Conservation (phyloP, 495 filamentous ascomycete species). For the Penicillium egyptiacum region DNA sequence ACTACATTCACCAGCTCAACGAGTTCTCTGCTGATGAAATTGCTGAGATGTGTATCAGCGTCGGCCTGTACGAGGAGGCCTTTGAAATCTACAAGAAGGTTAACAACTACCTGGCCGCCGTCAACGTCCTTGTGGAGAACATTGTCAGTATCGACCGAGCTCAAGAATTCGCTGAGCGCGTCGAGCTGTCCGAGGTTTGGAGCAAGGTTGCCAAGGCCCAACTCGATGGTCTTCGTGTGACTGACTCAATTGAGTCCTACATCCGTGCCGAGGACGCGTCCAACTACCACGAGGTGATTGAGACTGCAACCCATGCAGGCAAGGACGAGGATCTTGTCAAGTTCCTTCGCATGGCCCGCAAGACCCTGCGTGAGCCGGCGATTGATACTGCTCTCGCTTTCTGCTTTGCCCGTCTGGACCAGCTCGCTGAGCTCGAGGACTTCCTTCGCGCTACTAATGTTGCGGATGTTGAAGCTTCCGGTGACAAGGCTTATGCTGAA, state of each 20-base stretch:
- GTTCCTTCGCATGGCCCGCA: conserved; percentile 94
- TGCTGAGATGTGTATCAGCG: conserved; percentile 87
- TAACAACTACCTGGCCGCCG: conserved; percentile 79
- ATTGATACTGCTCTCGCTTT: conserved; percentile 95
- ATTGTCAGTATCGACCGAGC: conserved; percentile 98
- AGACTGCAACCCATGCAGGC: conserved; percentile 90
- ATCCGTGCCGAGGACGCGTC: conserved; percentile 90
- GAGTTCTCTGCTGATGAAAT: conserved; percentile 92
- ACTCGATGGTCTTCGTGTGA: conserved; percentile 90
- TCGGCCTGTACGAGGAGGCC: conserved; percentile 93
- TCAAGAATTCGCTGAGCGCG: conserved; percentile 93
- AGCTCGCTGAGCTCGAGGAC: conserved; percentile 91
- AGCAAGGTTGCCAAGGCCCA: conserved; percentile 98
- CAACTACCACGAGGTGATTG: conserved; percentile 95
- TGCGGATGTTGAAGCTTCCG: conserved; percentile 90
- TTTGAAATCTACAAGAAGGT: conserved; percentile 99
- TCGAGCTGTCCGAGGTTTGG: conserved; percentile 97
- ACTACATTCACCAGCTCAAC: conserved; percentile 89
- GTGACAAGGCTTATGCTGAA: conserved; percentile 96
- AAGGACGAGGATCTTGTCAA: conserved; percentile 99
- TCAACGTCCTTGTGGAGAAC: conserved; percentile 92
- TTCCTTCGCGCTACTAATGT: conserved; percentile 94
- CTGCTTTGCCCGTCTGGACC: conserved; percentile 86
- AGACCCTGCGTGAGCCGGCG: conserved; percentile 89
- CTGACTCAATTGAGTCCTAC: conserved; percentile 94